Conservation (phyloP, 23 red algal genomes). For the Gracilaria domingensis region DNA sequence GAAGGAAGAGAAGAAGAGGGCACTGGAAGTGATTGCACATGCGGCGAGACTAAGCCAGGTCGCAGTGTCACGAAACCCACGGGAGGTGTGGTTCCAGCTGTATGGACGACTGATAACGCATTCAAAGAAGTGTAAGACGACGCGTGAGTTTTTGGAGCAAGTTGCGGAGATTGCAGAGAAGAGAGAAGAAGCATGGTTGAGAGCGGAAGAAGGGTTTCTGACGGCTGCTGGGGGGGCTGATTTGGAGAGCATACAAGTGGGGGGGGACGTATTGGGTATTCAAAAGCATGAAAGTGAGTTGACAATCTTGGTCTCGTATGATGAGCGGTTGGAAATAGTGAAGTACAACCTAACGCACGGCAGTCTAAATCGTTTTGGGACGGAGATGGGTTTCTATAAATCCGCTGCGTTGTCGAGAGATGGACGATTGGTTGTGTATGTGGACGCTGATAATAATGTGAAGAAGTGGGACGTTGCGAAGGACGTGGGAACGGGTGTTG, state of each 20-base stretch:
- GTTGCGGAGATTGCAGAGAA: not conserved
- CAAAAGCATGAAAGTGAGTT: no score
- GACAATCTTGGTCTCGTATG: no score
- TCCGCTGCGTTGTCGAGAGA: no score
- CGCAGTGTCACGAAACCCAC: no score
- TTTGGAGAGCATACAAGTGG: not conserved
- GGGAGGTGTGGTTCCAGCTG: not conserved
- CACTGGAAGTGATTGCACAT: no score
- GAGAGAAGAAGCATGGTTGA: not conserved
- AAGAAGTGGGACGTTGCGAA: not conserved
- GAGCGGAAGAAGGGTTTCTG: not conserved
- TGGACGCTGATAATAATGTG: no score
- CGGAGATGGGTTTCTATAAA: no score
- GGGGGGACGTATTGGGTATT: no score
- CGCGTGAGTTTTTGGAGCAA: not conserved
- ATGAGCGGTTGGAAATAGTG: not conserved
- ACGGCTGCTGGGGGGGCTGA: not conserved
- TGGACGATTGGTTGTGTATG: not conserved
- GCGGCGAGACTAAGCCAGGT: no score
- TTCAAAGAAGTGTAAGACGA: not conserved
- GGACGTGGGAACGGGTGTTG: not conserved
- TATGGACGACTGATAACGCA: no score
- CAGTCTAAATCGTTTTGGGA: not conserved
- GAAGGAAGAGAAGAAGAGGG: no score
- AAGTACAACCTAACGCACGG: not conserved